Evolutionary conservation across 164 flowering plant species (phyloP).

Genomic region (Vitis amurensis): DNA sequence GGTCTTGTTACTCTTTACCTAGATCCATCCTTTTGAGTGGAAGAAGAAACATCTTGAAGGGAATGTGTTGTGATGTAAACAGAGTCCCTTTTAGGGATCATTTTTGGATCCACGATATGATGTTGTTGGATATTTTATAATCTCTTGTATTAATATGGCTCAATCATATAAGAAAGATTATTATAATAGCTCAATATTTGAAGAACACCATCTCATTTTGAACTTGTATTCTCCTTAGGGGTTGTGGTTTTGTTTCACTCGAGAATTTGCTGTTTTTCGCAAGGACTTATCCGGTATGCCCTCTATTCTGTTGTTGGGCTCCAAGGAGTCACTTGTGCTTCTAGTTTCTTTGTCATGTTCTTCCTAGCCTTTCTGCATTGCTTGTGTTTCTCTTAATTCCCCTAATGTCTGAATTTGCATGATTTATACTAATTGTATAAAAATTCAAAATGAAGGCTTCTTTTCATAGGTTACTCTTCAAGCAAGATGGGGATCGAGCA

Average conservation of each 20-base stretch:
- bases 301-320: constrained; percentile 1
- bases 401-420: constrained; percentile 7
- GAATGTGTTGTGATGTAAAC: not conserved
- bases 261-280: constrained; percentile 91
- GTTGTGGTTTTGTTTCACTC: constrained; percentile 89
- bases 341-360: not conserved
- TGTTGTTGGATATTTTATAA: no score
- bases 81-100: no score
- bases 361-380: not conserved
- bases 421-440: constrained; percentile 43
- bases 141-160: not conserved
- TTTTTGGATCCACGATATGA: no score
- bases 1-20: not conserved
- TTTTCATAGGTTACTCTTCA: constrained; percentile 85
- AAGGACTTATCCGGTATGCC: constrained; percentile 78
- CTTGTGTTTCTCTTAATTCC: not conserved
- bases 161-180: not conserved
- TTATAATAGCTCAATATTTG: not conserved
- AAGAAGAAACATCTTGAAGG: not conserved
- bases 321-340: not conserved
- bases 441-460: constrained; percentile 78
- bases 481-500: constrained; percentile 78
- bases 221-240: constrained; percentile 48
- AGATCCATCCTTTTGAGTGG: not conserved
- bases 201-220: not conserved